Conservation (phyloP, 345 rosid genomes). For the Citrus trifoliata region DNA sequence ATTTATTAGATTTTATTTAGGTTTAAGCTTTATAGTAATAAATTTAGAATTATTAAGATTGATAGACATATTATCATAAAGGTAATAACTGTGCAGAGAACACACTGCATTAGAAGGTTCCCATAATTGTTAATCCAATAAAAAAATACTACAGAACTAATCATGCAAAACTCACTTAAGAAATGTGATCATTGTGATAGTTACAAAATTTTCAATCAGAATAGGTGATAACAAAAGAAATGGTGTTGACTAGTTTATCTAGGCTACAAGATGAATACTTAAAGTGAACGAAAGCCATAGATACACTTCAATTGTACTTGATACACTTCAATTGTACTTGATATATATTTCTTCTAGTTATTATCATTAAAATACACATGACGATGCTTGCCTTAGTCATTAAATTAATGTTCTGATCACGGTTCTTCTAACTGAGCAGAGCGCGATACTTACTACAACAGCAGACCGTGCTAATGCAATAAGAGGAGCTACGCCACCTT, state of each 20-base stretch:
- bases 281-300: neutral
- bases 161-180: neutral
- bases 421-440: neutral
- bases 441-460: slow-evolving; percentile 22
- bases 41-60: neutral
- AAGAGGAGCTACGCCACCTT: slow-evolving; percentile 41
- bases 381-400: neutral
- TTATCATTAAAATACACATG: neutral
- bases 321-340: neutral
- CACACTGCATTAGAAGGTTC: neutral
- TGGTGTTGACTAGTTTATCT: neutral
- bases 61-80: neutral
- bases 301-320: neutral
- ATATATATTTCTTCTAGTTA: neutral
- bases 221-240: neutral
- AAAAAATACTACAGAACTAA: neutral
- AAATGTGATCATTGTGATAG: neutral
- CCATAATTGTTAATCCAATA: neutral
- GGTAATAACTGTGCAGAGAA: neutral
- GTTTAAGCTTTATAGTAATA: neutral
- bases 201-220: neutral
- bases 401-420: neutral
- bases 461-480: slow-evolving; percentile 33
- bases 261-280: neutral
- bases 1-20: neutral